phyloP scores from a whole-genome alignment of 345 rosid genomes.

The Populus euphratica region DNA sequence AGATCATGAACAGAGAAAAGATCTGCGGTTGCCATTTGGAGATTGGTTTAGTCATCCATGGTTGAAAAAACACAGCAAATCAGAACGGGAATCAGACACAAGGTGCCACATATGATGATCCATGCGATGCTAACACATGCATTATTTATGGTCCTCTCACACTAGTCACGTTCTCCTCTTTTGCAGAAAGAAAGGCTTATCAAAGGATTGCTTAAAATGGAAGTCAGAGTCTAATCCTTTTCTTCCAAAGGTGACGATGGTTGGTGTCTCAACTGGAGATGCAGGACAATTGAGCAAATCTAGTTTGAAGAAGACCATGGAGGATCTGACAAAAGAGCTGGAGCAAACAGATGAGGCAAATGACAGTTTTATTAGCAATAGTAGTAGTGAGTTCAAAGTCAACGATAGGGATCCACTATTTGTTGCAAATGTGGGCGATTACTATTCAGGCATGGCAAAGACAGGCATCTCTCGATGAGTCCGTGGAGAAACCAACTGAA shows the following conservation, averaged over 20 bases:
- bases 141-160: constrained; percentile 2
- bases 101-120: constrained; percentile 32
- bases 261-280: constrained; percentile 84
- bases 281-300: constrained; percentile 74
- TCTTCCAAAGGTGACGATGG: constrained; percentile 98
- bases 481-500: constrained; percentile 46
- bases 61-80: constrained; percentile 33
- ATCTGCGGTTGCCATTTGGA: constrained; percentile 55
- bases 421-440: constrained; percentile 90
- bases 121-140: not conserved
- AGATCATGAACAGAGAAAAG: constrained; percentile 32
- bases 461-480: constrained; percentile 58
- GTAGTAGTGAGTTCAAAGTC: constrained; percentile 25
- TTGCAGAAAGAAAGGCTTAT: constrained; percentile 32
- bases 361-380: constrained; percentile 18
- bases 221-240: constrained; percentile 56
- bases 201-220: constrained; percentile 30
- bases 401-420: constrained; percentile 86
- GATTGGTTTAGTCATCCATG: constrained; percentile 59
- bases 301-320: constrained; percentile 80
- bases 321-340: constrained; percentile 63
- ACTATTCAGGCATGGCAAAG: constrained; percentile 58
- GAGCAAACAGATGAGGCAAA: constrained; percentile 64
- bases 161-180: constrained; percentile 3
- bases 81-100: constrained; percentile 28